These are phyloP conservation scores for Leishmania gerbilli DNA, from an alignment of 208 protist species.

Conservation along the genomic window DNA sequence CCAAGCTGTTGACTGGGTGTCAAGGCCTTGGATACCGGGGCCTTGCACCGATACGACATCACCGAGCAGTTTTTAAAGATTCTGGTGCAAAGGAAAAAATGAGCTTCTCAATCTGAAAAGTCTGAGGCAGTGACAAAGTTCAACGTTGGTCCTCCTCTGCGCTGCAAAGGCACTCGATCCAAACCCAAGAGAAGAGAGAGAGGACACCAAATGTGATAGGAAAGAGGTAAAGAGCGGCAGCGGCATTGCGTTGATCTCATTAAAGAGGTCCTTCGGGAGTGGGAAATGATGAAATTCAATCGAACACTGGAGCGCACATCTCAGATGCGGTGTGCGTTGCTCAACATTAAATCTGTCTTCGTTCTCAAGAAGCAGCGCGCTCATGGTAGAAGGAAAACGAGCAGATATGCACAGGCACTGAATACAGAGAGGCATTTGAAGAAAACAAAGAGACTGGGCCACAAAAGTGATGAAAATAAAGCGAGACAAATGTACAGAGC, in stretches of 20 bases:
- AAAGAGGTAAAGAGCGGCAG: neutral
- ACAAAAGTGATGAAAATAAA: neutral
- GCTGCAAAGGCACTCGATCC: neutral
- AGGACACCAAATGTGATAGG: neutral
- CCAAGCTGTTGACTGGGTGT: constrained; percentile 58
- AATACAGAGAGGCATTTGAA: neutral
- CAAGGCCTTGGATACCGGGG: constrained; percentile 45
- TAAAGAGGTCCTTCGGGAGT: neutral
- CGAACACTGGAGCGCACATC: neutral
- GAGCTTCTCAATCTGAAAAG: neutral
- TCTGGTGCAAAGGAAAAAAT: neutral
- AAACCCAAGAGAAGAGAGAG: neutral
- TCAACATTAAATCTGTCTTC: neutral
- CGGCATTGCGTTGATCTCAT: neutral
- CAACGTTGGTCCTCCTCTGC: neutral
- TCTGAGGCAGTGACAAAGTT: neutral
- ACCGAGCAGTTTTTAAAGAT: neutral
- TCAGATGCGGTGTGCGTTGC: neutral
- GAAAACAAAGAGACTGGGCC: neutral
- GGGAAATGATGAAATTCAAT: neutral
- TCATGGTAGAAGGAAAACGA: neutral
- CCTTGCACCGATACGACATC: constrained; percentile 77
- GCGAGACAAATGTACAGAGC: neutral
- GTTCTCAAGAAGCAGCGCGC: neutral
- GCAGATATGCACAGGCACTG: neutral